These are phyloP conservation scores for Vinca minor DNA, from an alignment of 257 asterid genomes.

Conservation along the genomic window DNA sequence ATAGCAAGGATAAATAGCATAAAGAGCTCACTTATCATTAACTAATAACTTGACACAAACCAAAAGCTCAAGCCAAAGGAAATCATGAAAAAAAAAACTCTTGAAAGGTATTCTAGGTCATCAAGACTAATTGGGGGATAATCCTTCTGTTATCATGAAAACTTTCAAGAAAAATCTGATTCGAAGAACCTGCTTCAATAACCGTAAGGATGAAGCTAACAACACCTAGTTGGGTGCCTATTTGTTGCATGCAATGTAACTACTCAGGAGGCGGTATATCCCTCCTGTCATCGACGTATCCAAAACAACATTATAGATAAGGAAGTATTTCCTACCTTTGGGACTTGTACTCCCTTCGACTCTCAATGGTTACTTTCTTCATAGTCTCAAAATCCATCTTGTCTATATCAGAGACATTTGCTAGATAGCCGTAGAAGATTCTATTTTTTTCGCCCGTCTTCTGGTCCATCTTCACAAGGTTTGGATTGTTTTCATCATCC, in stretches of 20 bases:
- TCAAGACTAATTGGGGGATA: neutral
- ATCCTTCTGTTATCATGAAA: neutral
- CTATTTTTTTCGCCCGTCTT: slow-evolving; percentile 55
- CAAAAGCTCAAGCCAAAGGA: neutral
- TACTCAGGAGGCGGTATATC: slow-evolving; percentile 30
- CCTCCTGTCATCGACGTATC: slow-evolving; percentile 20
- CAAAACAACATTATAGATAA: neutral
- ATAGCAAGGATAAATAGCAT: neutral
- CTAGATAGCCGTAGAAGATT: slow-evolving; percentile 71
- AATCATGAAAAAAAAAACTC: neutral
- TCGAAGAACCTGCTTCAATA: neutral
- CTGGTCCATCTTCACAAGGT: slow-evolving; percentile 53
- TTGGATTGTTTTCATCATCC: slow-evolving; percentile 72
- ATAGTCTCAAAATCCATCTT: slow-evolving; percentile 67
- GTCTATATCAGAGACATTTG: slow-evolving; percentile 65
- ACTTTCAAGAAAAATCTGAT: neutral
- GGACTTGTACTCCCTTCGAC: slow-evolving; percentile 38
- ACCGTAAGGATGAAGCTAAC: neutral
- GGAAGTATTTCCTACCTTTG: slow-evolving; percentile 19
- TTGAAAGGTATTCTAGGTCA: neutral
- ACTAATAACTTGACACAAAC: neutral
- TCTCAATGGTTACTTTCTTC: slow-evolving; percentile 63
- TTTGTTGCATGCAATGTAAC: neutral
- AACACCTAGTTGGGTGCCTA: neutral
- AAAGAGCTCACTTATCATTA: neutral